Percentiles rank a stretch among this genome's conserved stretches.
These are phyloP conservation scores for Arthrobotrys musiformis DNA, from an alignment of 2,329 filamentous ascomycete species.

Conservation along the genomic window DNA sequence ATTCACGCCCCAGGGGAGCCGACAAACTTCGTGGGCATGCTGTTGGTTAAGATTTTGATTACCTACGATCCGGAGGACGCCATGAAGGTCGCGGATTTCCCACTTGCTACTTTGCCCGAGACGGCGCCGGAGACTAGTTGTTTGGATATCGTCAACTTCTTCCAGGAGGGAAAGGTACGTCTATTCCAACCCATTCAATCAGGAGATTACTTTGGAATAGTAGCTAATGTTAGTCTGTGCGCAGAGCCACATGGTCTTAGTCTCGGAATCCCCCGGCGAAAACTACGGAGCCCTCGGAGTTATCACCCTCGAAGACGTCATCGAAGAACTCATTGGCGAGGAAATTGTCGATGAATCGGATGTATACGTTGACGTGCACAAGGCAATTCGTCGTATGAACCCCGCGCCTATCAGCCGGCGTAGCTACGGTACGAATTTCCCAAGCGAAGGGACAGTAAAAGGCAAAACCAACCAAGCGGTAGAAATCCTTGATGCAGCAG, in stretches of 20 bases:
- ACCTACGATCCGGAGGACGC: slow-evolving; percentile 97
- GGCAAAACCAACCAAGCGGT: slow-evolving; percentile 62
- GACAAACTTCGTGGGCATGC: slow-evolving; percentile 94
- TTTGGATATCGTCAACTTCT: slow-evolving; percentile 98
- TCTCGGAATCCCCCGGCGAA: slow-evolving; percentile 90
- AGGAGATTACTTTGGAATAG: neutral
- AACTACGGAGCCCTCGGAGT: slow-evolving; percentile 90
- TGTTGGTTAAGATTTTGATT: slow-evolving; percentile 97
- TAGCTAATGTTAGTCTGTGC: slow-evolving; percentile 65
- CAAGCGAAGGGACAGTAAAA: slow-evolving; percentile 56
- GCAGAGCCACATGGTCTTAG: slow-evolving; percentile 84
- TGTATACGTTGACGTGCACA: slow-evolving; percentile 97
- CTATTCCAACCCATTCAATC: neutral
- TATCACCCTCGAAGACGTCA: slow-evolving; percentile 95
- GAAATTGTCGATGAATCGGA: slow-evolving; percentile 99
- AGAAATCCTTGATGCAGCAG: slow-evolving; percentile 63
- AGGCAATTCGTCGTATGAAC: slow-evolving; percentile 88
- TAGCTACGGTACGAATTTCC: slow-evolving; percentile 56
- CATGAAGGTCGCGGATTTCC: slow-evolving; percentile 86
- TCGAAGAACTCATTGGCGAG: slow-evolving; percentile 97
- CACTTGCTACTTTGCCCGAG: slow-evolving; percentile 91
- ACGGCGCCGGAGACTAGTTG: slow-evolving; percentile 96
- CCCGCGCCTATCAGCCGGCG: slow-evolving; percentile 69
- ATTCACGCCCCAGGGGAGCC: slow-evolving; percentile 87
- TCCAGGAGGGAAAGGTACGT: slow-evolving; percentile 86